Conservation (phyloP, 2,329 filamentous ascomycete genomes). For the Aspergillus ustus region DNA sequence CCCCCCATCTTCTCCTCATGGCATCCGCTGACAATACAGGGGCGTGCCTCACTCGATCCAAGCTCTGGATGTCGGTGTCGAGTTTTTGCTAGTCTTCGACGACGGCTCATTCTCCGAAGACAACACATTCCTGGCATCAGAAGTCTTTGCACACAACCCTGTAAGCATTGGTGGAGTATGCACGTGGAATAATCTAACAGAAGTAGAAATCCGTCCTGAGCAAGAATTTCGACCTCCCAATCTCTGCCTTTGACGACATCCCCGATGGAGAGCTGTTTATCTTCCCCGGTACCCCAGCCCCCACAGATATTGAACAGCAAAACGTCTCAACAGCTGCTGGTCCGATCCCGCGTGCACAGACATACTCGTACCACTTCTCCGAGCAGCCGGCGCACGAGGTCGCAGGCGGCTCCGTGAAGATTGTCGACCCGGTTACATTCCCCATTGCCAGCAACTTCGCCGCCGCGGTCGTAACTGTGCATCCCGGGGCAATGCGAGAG, state of each 20-base stretch:
- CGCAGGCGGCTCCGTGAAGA: slow-evolving; percentile 72
- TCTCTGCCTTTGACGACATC: slow-evolving; percentile 63
- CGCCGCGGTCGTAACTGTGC: slow-evolving; percentile 71
- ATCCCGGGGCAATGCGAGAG: slow-evolving; percentile 73
- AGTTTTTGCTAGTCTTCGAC: slow-evolving; percentile 68
- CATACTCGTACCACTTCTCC: slow-evolving; percentile 73
- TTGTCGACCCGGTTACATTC: slow-evolving; percentile 77
- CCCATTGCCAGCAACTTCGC: slow-evolving; percentile 73
- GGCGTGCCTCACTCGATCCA: slow-evolving; percentile 79
- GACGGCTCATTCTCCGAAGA: slow-evolving; percentile 66
- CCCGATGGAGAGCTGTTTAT: slow-evolving; percentile 74
- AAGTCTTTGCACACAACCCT: slow-evolving; percentile 58
- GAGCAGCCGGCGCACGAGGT: slow-evolving; percentile 69
- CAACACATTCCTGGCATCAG: slow-evolving; percentile 74
- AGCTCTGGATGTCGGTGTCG: slow-evolving; percentile 69
- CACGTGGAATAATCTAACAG: neutral
- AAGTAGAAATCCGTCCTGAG: slow-evolving; percentile 54
- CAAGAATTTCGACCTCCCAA: slow-evolving; percentile 58
- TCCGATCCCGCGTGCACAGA: slow-evolving; percentile 68
- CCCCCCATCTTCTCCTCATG: too few relatives aligned
- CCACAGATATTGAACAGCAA: slow-evolving; percentile 68
- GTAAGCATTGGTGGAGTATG: slow-evolving; percentile 22
- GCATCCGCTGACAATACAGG: slow-evolving; percentile 19
- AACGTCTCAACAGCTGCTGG: slow-evolving; percentile 63
- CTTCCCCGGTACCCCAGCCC: slow-evolving; percentile 69